Base-by-base conservation (phyloP, 306 rosid genomes). In the Casuarina cunninghamiana region DNA sequence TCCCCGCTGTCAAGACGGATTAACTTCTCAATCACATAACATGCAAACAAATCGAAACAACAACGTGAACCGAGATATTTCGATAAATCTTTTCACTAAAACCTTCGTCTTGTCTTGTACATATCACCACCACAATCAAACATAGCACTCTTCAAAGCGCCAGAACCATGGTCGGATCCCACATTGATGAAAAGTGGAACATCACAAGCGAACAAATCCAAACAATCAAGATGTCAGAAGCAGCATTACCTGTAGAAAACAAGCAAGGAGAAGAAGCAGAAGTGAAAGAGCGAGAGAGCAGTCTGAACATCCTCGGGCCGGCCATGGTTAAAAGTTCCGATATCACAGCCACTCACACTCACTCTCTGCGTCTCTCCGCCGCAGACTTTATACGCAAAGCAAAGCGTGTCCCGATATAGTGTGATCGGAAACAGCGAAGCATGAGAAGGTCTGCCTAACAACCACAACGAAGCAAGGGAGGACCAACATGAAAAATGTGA, bases 231-330 rank as follows among this genome's bases (percentile, higher is more conserved):
- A 13, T 13, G 63, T 8, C 32, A 19, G 63, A 26, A 32, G 38
- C 21, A 73, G 1, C 3, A 32, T 17, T 75, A 90, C 97, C 97
- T 79, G 78, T 82, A 58, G 83, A 65, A 75, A 86, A 51, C 65
- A 83, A 71, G 41, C 83, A 74, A 37, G 83, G 13, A 32, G 86
- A 61, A 77, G 91, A 82, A 84, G 86, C 74, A 71, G 88, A 75
- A 72, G 83, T 71, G 68, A 89, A 7, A 3, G 97, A 87, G 39
- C 89, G 90, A 85, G 90, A 87, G 62, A 92, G 57, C 7, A 85
- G 77, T 32, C 75, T 79, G 2, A 85, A 79, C 65, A 90, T 77
- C 84, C 87, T 81, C 63, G 84, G 74, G 60, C 91, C 72, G 61
- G 95, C 90, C 97, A 92, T 90, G 82, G n/a, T 76, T 46, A 35